Conservation (phyloP, 139 green algal genomes). For the Bryopsis sp. region DNA sequence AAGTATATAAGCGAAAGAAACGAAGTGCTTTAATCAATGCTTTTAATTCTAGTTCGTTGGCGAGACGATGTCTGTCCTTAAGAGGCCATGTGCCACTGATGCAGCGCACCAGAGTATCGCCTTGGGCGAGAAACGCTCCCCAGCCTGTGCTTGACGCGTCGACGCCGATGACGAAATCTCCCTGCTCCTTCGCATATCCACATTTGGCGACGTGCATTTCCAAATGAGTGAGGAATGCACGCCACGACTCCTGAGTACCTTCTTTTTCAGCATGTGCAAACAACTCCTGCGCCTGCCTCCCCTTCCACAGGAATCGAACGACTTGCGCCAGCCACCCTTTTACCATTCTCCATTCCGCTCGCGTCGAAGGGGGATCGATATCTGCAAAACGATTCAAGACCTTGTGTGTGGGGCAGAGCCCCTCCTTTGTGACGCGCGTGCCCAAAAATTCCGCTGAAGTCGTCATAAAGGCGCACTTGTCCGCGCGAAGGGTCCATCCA, state of each 20-base stretch:
- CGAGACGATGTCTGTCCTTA: not conserved
- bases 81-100: not conserved
- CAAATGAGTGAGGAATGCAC: not conserved
- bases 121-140: constrained; percentile 2
- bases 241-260: not conserved
- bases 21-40: not conserved
- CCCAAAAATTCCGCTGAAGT: not conserved
- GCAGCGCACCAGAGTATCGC: not conserved
- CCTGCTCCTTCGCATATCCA: not conserved
- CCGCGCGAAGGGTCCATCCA: not conserved
- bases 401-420: not conserved
- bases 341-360: not conserved
- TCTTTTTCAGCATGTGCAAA: not conserved
- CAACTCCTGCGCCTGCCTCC: not conserved
- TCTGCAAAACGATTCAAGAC: not conserved
- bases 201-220: constrained; percentile 2
- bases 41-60: constrained; percentile 5
- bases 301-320: not conserved
- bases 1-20: not conserved
- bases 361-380: not conserved
- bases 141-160: not conserved
- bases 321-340: constrained; percentile 12
- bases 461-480: not conserved
- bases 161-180: not conserved
- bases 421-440: not conserved